Base-by-base conservation (phyloP, 768 basidiomycete species). In the Solioccasus polychromus region DNA sequence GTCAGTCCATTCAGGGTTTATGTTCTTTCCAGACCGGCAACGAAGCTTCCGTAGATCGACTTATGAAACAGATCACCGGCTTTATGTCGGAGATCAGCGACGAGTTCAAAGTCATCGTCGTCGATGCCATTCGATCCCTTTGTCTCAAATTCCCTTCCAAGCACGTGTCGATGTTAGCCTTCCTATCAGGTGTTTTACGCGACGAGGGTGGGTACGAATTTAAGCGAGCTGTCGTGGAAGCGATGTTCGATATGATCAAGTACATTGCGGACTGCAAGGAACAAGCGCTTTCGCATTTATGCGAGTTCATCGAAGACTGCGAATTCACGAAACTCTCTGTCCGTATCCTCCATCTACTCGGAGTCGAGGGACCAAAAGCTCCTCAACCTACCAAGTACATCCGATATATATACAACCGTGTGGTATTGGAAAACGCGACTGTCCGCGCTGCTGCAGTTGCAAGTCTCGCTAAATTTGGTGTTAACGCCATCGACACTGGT, bases 201-300 rank as follows among this genome's bases (percentile, higher is more conserved):
- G 96, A 99, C 59, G 96, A 99, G 69, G 96, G 96, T 45, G 96
- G 96, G 5, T 98, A 97, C 68, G 96, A 99, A 63, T 99, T 97
- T 77, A 99, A 99, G 71, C 92, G 94, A 36, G 92, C 96, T 7
- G 92, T 98, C 38, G 96, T 99, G 26, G 96, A 98, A 69, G 95
- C 96, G 17, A 98, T 99, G 63, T 98, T 99, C 64, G 96, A 99
- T 68, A 99, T 99, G 96, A 91, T 99, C 77, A 97, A 95, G 63
- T 98, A 82, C 70, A 97, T 99, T 59, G 72, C 74, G 35, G 95
- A 97, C 41, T 90, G 87, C 71, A 95, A 96, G 71, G 96, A 99
- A 64, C 89, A 96, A 60, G 96, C 96, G 1, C 79, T 99, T 35
- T 95, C 95, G 17, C 92, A 99, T 61, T 79, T 99, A 18, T 99